Evolutionary conservation across 345 rosid species (phyloP).

Genomic region (Capsella bursapastoris): DNA sequence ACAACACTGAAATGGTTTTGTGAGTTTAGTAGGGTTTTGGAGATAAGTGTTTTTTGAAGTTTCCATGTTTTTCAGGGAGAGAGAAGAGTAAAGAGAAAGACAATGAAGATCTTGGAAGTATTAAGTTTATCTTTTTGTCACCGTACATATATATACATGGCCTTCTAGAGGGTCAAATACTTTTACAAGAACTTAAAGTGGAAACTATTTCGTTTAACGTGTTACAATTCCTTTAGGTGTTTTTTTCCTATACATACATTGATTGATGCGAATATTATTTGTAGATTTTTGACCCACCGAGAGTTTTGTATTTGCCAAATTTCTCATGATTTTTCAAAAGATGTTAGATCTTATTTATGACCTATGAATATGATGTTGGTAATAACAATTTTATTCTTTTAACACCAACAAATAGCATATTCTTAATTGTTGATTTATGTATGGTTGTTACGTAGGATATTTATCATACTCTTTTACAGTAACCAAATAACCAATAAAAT

Average conservation of each 20-base stretch:
- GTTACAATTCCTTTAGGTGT: neutral
- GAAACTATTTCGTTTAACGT: conserved; percentile 16
- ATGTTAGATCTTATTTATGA: neutral
- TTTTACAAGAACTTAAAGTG: conserved; percentile 4
- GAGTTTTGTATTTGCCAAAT: neutral
- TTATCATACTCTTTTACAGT: too few relatives aligned
- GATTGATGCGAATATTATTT: neutral
- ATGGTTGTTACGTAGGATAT: too few relatives aligned
- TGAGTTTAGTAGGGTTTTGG: conserved; percentile 35
- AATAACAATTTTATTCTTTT: neutral
- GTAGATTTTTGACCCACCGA: conserved; percentile 5
- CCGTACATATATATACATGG: conserved; percentile 16
- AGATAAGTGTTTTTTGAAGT: conserved; percentile 28
- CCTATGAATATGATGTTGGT: neutral
- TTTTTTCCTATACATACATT: neutral
- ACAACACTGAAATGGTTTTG: conserved; percentile 16
- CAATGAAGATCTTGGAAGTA: conserved; percentile 23
- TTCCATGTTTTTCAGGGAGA: conserved; percentile 33
- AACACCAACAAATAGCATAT: neutral
- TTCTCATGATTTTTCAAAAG: conserved; percentile 7
- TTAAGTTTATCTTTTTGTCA: conserved; percentile 24
- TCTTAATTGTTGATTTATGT: too few relatives aligned
- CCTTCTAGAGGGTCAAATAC: conserved; percentile 28
- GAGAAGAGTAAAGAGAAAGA: neutral
- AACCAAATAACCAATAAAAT: too few relatives aligned